Percentiles rank a stretch among this genome's conserved stretches.
Conservation (phyloP, 305 asterid genomes). For the Striga hermonthica region DNA sequence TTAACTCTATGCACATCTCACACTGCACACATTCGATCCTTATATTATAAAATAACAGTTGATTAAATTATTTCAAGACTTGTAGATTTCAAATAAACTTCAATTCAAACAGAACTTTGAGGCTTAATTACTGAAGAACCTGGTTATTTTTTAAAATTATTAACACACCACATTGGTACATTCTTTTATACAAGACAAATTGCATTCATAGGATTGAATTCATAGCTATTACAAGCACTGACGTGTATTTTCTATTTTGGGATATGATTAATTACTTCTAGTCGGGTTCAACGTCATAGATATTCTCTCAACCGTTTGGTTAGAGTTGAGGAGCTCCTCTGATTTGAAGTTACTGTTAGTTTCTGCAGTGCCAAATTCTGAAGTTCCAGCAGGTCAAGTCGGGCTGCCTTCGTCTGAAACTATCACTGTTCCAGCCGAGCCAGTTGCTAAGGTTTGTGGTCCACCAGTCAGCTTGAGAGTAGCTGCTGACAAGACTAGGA, state of each 20-base stretch:
- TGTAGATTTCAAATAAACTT: not conserved
- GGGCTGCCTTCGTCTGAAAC: slow-evolving; percentile 33
- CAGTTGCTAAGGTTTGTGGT: slow-evolving; percentile 27
- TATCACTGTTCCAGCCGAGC: slow-evolving; percentile 28
- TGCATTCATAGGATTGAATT: not conserved
- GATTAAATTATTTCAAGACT: no score
- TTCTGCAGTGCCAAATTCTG: slow-evolving; percentile 30
- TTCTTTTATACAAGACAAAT: not conserved
- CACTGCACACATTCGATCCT: no score
- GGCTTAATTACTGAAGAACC: not conserved
- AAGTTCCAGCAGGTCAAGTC: slow-evolving; percentile 35
- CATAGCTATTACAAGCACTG: not conserved
- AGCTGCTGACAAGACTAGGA: slow-evolving; percentile 31
- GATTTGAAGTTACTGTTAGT: slow-evolving; percentile 28
- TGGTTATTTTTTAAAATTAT: not conserved
- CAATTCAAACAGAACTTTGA: no score
- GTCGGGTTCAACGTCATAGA: not conserved
- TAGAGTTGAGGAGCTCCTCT: not conserved
- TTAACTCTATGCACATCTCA: no score
- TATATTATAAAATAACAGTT: not conserved
- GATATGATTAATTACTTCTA: not conserved
- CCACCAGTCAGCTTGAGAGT: slow-evolving; percentile 33
- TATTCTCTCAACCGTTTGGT: not conserved
- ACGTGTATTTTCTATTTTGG: not conserved
- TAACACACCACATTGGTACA: not conserved